phyloP scores from a whole-genome alignment of 257 asterid genomes.

The Solanum sitiens region DNA sequence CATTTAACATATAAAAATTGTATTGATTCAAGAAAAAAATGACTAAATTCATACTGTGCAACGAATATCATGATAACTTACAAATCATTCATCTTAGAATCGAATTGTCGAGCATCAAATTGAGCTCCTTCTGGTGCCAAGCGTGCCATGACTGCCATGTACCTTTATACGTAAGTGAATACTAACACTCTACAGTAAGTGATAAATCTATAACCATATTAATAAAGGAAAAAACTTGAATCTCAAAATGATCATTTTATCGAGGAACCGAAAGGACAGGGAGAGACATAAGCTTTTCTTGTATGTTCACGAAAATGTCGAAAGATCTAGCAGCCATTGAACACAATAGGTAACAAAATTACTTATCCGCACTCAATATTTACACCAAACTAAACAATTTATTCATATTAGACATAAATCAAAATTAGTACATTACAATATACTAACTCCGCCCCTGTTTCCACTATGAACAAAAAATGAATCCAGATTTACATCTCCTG shows the following conservation, averaged over 20 bases:
- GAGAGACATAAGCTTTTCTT: background rate
- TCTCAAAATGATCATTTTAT: background rate
- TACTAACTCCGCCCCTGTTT: background rate
- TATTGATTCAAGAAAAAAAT: background rate
- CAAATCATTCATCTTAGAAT: slow-evolving; percentile 58
- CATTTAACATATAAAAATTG: background rate
- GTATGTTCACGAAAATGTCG: background rate
- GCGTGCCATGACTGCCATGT: slow-evolving; percentile 58
- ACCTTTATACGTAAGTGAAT: background rate
- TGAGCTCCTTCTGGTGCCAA: slow-evolving; percentile 62
- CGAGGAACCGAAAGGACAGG: background rate
- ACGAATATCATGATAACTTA: slow-evolving; percentile 11
- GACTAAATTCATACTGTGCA: background rate
- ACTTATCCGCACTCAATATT: background rate
- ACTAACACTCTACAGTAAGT: background rate
- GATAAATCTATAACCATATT: background rate
- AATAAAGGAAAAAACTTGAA: background rate
- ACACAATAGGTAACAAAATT: slow-evolving; percentile 3
- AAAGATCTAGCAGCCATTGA: slow-evolving; percentile 24
- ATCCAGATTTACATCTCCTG: background rate
- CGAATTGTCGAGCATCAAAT: slow-evolving; percentile 55
- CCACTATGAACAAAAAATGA: background rate
- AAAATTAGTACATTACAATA: background rate
- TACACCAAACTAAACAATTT: background rate
- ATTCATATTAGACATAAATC: background rate